Evolutionary conservation across 139 green algal genomes (phyloP).

Genomic region (Coelastrella sp.): DNA sequence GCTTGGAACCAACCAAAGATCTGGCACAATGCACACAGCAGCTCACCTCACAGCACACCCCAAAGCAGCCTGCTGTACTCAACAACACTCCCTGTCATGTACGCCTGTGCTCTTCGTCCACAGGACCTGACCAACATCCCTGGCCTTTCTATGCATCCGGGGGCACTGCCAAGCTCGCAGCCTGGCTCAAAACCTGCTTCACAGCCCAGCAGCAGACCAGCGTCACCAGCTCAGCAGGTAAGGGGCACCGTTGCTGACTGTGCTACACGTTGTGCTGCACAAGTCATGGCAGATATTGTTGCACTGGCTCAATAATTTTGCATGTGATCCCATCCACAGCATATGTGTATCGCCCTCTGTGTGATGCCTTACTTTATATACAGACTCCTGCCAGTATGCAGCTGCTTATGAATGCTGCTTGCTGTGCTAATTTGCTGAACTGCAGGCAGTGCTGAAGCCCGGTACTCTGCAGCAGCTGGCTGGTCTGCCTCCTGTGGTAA

Average conservation of each 20-base stretch:
- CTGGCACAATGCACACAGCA: neutral
- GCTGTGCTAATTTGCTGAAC: neutral
- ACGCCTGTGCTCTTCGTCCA: neutral
- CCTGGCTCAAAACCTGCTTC: neutral
- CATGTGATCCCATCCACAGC: too few species aligned
- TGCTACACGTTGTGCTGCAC: too few species aligned
- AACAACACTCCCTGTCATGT: neutral
- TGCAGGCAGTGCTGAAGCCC: neutral
- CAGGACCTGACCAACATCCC: neutral
- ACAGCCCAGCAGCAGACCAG: conserved; percentile 2
- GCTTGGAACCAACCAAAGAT: too few species aligned
- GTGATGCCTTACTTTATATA: too few species aligned
- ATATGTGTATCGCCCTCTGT: too few species aligned
- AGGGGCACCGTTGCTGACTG: neutral
- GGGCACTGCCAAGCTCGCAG: neutral
- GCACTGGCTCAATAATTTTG: too few species aligned
- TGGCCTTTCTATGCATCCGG: neutral
- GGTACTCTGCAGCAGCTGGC: neutral
- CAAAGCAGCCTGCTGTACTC: neutral
- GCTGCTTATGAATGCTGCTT: too few species aligned
- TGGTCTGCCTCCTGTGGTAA: neutral
- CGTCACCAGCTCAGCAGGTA: neutral
- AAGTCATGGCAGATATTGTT: too few species aligned
- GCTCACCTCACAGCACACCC: neutral
- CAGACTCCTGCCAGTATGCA: too few species aligned